phyloP scores from a whole-genome alignment of 352 stramenopile genomes.

The Elongisporangium undulatum region DNA sequence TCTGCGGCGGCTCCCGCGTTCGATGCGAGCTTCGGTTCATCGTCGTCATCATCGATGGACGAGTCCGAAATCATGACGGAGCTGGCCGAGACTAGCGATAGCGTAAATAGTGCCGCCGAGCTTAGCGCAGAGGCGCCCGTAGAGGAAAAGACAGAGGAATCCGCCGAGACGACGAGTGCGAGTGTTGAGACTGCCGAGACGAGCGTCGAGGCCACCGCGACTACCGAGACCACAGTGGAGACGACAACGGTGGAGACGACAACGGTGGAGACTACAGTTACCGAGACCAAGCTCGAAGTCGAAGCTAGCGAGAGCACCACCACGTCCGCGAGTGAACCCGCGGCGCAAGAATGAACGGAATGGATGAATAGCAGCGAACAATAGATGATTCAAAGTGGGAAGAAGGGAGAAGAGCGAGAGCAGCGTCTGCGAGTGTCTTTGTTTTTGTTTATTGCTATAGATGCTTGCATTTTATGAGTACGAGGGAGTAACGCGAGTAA shows the following conservation, averaged over 20 bases:
- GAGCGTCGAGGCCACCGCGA: background rate
- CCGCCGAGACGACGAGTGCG: background rate
- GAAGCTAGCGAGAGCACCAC: background rate
- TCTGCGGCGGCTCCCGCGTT: slow-evolving; percentile 26
- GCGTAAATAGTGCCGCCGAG: slow-evolving; percentile 13
- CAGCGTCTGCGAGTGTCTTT: background rate
- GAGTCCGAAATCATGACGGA: slow-evolving; percentile 18
- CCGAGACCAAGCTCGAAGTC: slow-evolving; percentile 6
- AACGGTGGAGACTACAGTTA: background rate
- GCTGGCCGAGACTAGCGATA: slow-evolving; percentile 3
- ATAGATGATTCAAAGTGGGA: slow-evolving; percentile 19
- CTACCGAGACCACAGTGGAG: background rate
- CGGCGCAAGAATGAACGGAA: slow-evolving; percentile 25
- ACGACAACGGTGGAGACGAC: background rate
- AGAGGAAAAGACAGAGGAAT: slow-evolving; percentile 23
- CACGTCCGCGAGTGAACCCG: slow-evolving; percentile 1
- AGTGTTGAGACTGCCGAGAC: background rate
- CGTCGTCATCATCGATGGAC: slow-evolving; percentile 35
- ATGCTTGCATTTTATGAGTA: slow-evolving; percentile 4
- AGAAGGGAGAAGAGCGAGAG: background rate
- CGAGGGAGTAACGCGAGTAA: background rate
- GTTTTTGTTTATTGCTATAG: slow-evolving; percentile 8
- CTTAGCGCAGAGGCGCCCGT: slow-evolving; percentile 23
- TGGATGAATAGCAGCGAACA: slow-evolving; percentile 20
- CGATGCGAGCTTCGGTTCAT: slow-evolving; percentile 50